phyloP scores from a whole-genome alignment of 208 protist species.

The Leishmania martiniquensis region DNA sequence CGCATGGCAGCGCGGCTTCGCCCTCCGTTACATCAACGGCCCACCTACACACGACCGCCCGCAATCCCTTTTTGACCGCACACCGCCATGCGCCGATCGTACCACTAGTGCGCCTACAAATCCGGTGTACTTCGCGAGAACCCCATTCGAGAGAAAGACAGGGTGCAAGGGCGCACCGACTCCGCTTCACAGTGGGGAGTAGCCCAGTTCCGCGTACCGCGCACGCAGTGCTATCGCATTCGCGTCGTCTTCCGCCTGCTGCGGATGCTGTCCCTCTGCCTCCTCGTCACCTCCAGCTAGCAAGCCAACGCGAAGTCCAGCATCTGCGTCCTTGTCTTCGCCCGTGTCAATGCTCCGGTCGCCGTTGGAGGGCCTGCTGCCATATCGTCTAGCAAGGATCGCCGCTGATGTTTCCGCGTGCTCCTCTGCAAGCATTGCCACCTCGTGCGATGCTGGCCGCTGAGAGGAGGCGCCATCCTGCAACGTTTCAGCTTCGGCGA shows the following conservation, averaged over 20 bases:
- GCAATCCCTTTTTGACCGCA: no score
- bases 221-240: conserved; percentile 18
- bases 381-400: neutral
- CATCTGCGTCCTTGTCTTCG: conserved; percentile 7
- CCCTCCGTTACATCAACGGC: no score
- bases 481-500: conserved; percentile 27
- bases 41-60: no score
- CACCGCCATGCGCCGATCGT: neutral
- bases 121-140: neutral
- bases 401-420: neutral
- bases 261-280: conserved; percentile 10
- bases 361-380: neutral
- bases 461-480: neutral
- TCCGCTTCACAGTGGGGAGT: conserved; percentile 24
- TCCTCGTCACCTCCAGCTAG: conserved; percentile 21
- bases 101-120: neutral
- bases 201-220: conserved; percentile 32
- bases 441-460: neutral
- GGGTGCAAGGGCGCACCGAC: neutral
- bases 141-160: neutral
- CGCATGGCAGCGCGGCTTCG: neutral
- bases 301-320: conserved; percentile 21
- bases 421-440: conserved; percentile 12
- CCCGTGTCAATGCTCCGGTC: neutral
- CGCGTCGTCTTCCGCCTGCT: conserved; percentile 8